A percentile compares a stretch with the other conserved stretches of the same genome.
Evolutionary conservation across 2,329 filamentous ascomycete species (phyloP).

Genomic region (Cladosporium sp.): DNA sequence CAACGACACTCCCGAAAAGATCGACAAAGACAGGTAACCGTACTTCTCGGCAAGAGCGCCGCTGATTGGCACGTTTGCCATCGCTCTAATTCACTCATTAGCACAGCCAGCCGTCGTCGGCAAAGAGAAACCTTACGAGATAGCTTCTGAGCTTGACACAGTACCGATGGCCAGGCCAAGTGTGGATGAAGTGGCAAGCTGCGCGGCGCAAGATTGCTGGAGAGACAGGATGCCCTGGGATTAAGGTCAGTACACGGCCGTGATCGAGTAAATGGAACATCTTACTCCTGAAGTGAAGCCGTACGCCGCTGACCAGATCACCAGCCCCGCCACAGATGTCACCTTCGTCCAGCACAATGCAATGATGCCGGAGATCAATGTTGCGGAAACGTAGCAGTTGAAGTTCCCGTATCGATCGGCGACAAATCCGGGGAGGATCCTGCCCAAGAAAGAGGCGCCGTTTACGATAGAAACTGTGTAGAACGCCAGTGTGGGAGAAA

Average conservation of each 20-base stretch:
- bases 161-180: constrained; percentile 42
- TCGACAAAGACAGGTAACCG: constrained; percentile 18
- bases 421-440: constrained; percentile 36
- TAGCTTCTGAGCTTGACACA: constrained; percentile 37
- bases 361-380: constrained; percentile 32
- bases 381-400: constrained; percentile 37
- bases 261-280: background rate
- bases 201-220: constrained; percentile 43
- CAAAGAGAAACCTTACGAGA: constrained; percentile 34
- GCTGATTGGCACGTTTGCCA: constrained; percentile 22
- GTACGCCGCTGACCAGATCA: constrained; percentile 33
- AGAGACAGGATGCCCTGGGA: constrained; percentile 43
- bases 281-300: constrained; percentile 44
- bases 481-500: constrained; percentile 20
- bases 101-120: background rate
- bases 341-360: constrained; percentile 31
- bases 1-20: constrained; percentile 18
- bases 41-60: constrained; percentile 19
- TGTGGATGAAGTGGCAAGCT: constrained; percentile 35
- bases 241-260: constrained; percentile 6
- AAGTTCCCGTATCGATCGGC: constrained; percentile 39
- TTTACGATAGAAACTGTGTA: constrained; percentile 38
- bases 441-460: constrained; percentile 37
- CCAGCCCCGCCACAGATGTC: constrained; percentile 19
- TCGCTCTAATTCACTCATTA: constrained; percentile 7